These are phyloP conservation scores for Ophiostoma tasmaniense DNA, from an alignment of 2,329 filamentous ascomycete species.

Conservation along the genomic window DNA sequence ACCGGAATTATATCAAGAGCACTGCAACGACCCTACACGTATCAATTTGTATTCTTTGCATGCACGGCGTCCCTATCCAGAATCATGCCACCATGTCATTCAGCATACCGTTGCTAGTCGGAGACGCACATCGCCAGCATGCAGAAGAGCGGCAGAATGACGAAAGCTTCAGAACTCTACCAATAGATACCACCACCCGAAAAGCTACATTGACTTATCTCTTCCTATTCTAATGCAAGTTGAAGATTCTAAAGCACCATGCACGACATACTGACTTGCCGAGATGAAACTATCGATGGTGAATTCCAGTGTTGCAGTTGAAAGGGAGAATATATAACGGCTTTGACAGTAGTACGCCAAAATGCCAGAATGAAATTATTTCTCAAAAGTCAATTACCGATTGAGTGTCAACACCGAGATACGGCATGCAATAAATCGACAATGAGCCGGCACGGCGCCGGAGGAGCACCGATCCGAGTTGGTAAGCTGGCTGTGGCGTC, in stretches of 20 bases:
- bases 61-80: background rate
- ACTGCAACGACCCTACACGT: background rate
- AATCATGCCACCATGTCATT: background rate
- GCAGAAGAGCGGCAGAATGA: too few relatives aligned
- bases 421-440: too few relatives aligned
- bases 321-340: background rate
- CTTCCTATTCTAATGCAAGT: too few relatives aligned
- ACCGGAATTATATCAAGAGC: too few relatives aligned
- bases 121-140: background rate
- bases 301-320: background rate
- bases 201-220: too few relatives aligned
- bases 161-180: too few relatives aligned
- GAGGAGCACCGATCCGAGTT: too few relatives aligned
- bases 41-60: background rate
- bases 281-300: background rate
- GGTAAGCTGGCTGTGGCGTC: too few relatives aligned
- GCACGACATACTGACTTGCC: background rate
- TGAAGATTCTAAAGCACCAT: background rate
- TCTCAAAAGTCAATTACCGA: background rate
- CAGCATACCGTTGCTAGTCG: background rate
- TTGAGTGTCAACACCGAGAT: too few relatives aligned
- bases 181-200: too few relatives aligned
- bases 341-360: background rate
- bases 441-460: too few relatives aligned
- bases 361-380: background rate